Evolutionary conservation across 2,329 filamentous ascomycete genomes (phyloP), one percentile per base, ranked within the genome.

Genomic region (Talaromyces sp.): DNA sequence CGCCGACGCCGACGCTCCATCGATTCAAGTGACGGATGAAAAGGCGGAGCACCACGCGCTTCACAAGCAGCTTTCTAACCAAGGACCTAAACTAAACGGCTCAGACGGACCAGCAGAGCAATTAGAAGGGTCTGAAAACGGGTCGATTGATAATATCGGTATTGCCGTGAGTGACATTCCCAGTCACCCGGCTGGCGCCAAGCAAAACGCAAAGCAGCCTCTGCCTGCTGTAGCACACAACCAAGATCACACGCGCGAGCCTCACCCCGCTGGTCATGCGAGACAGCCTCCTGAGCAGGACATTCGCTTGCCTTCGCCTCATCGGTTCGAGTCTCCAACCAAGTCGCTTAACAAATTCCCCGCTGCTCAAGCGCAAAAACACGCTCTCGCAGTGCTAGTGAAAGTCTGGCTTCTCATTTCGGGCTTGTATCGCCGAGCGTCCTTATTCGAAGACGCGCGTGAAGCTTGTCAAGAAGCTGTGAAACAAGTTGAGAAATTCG

Each of bases 321-420:
- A 73, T 47, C 70, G 72, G n/a, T 77, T 75, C 55, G 72, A 75
- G 55, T 76, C 76, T 13, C 75, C 74, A 1, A 75, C 75, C 17
- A 66, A 74, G 68, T 65, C 77, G 65, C 55, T 81, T 32, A 81
- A 82, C 47, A 78, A 78, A 58, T 84, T 85, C 61, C 77, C 82
- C 2, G 73, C 76, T 22, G 64, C 79, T 9, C 80, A 84, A 63
- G 79, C 81, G 56, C 80, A 84, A 57, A 82, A 81, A 59, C 83
- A 86, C 62, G 82, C 81, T 17, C 77, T 85, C 13, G 80, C 80
- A 4, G 71, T 88, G 11, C 75, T 99, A 17, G 80, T 92, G 22
- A 89, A 88, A 66, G 87, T 97, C 33, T 99, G 95, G 95, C 81
- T 97, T 9, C 89, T 95, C 71, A 92, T 97, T 64, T 89, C 92